Evolutionary conservation across 2,329 filamentous ascomycete genomes (phyloP), one percentile per base, ranked within the genome.

Genomic region (Raffaelea ambrosiae): DNA sequence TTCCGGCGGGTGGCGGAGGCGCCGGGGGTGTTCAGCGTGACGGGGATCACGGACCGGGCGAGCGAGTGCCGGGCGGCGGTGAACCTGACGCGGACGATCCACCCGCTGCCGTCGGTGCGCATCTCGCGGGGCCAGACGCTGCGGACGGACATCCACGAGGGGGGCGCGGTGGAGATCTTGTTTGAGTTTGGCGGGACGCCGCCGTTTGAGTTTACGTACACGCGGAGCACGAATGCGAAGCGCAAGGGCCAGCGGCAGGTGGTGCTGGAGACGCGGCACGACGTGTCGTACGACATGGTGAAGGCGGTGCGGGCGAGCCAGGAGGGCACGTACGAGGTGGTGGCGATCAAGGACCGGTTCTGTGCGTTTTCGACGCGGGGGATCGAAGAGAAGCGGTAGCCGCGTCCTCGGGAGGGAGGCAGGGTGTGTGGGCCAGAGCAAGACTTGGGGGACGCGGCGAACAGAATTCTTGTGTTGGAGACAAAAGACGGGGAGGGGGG

Each of bases 151-250:
- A 98, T 98, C 53, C 94, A 97, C 63, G 91, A 98, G 70, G 93
- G 93, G 56, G 89, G 89, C 52, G 86, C 94, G 62, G 89, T 93
- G 1, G 88, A 96, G 61, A 89, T 98, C 46, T 70, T 88, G 8
- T 97, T 98, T 58, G 87, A 95, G 59, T 98, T 98, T 67, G 90
- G 86, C 71, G 93, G 94, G 48, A 90, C 87, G 5, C 89, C 93
- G 52, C 93, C 93, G 1, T 98, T 98, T 60, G 93, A 97, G 66
- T 98, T 97, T 62, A 96, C 91, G 49, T 97, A 95, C 64, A 97
- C 89, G 19, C 78, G 93, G 52, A 93, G 85, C 65, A 88, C 88
- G 40, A 95, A 95, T 62, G 83, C 82, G 16, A 16, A 16, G 14
- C 58, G 61, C 47, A 88, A 83, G 68, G 84, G 85, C 1, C 86